Evolutionary conservation across 2,329 filamentous ascomycete genomes (phyloP).

Genomic region (Phyllosticta paracitricarpa): DNA sequence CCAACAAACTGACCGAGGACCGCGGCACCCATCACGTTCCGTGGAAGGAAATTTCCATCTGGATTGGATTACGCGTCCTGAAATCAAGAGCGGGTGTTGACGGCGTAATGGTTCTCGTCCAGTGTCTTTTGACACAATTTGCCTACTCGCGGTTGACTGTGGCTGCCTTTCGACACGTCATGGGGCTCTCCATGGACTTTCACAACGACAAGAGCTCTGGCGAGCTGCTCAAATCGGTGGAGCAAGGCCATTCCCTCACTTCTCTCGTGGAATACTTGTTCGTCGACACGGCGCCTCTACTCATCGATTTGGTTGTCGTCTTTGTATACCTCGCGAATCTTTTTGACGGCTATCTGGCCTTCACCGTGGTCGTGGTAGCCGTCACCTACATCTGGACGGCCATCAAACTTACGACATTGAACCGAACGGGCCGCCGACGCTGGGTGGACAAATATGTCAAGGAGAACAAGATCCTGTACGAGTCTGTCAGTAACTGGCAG

Average conservation of each 20-base stretch:
- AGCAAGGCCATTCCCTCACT: conserved; percentile 51
- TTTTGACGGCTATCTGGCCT: conserved; percentile 47
- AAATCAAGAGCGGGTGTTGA: conserved; percentile 43
- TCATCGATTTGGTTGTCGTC: conserved; percentile 52
- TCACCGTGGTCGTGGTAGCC: conserved; percentile 28
- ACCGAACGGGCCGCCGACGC: conserved; percentile 28
- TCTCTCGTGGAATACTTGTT: conserved; percentile 49
- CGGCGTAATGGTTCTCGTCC: conserved; percentile 42
- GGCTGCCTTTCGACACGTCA: conserved; percentile 56
- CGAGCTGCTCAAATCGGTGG: conserved; percentile 54
- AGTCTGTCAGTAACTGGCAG: conserved; percentile 50
- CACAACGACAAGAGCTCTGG: conserved; percentile 56
- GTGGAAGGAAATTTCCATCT: conserved; percentile 44
- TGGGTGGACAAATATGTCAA: conserved; percentile 37
- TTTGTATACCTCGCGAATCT: conserved; percentile 51
- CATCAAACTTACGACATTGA: conserved; percentile 34
- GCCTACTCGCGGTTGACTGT: conserved; percentile 49
- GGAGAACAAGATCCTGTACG: conserved; percentile 45
- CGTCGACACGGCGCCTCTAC: conserved; percentile 51
- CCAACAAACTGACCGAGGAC: conserved; percentile 52
- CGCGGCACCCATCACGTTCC: conserved; percentile 39
- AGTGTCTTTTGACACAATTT: conserved; percentile 47
- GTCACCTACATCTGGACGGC: conserved; percentile 44
- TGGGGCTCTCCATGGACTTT: conserved; percentile 61
- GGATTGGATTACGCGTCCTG: conserved; percentile 31